phyloP scores from a whole-genome alignment of 331 rosid genomes.

The Spiraea crenata region DNA sequence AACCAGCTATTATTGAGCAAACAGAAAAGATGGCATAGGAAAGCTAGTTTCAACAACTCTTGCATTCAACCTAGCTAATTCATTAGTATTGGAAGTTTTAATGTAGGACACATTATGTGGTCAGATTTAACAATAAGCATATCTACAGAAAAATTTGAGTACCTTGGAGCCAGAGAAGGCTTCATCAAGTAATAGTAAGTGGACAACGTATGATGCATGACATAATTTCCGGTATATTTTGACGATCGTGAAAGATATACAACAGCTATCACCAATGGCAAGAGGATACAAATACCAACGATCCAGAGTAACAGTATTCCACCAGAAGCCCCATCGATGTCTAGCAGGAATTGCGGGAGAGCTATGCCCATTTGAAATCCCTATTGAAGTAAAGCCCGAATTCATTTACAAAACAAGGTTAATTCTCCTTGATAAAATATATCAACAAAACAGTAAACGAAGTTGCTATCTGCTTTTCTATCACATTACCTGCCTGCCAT shows the following conservation, averaged over 20 bases:
- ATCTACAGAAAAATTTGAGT: constrained; percentile 7
- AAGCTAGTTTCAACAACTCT: background rate
- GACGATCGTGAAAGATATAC: constrained; percentile 93
- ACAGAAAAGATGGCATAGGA: background rate
- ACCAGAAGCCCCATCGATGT: constrained; percentile 89
- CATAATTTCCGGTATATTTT: constrained; percentile 93
- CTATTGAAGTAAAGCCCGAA: constrained; percentile 43
- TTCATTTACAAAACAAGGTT: constrained; percentile 16
- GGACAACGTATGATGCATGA: constrained; percentile 95
- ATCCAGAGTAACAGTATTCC: constrained; percentile 96
- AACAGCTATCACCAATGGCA: constrained; percentile 95
- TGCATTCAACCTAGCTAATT: background rate
- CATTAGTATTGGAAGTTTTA: background rate
- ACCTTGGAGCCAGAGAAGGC: constrained; percentile 98
- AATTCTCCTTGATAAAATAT: background rate
- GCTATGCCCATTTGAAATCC: constrained; percentile 99
- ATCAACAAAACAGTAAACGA: constrained; percentile 14
- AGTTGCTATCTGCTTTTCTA: constrained; percentile 9
- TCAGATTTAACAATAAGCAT: background rate
- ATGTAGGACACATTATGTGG: background rate
- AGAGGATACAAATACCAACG: constrained; percentile 92
- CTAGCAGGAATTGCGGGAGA: constrained; percentile 88
- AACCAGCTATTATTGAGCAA: background rate
- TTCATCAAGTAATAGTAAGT: constrained; percentile 87
- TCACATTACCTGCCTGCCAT: constrained; percentile 83